A percentile compares a stretch with the other conserved stretches of the same genome.
Conservation (phyloP, 352 stramenopile species). For the Pythium rishiriense region DNA sequence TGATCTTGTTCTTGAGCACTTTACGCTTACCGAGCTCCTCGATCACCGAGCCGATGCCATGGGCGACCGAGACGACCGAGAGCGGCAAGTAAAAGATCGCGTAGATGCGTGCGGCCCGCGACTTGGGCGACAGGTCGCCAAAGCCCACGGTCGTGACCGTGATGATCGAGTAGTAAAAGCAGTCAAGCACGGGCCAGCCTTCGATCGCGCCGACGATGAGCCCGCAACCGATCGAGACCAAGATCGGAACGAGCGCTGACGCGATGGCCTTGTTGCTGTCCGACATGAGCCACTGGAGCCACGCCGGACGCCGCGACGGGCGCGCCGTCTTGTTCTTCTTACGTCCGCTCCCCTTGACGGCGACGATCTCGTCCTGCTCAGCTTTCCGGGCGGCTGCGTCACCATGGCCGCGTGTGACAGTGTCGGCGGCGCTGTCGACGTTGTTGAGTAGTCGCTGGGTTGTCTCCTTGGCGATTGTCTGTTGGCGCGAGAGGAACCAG, state of each 20-base stretch:
- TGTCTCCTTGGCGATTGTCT: conserved; percentile 57
- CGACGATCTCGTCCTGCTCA: conserved; percentile 15
- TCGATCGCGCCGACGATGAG: conserved; percentile 60
- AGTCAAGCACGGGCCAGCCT: conserved; percentile 75
- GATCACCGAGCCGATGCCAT: conserved; percentile 65
- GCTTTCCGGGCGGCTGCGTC: conserved; percentile 15
- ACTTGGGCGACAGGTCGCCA: conserved; percentile 75
- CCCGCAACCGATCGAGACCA: conserved; percentile 49
- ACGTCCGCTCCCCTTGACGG: background rate
- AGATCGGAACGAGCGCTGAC: conserved; percentile 42
- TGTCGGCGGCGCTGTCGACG: conserved; percentile 46
- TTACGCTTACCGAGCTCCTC: conserved; percentile 58
- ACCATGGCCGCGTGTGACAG: background rate
- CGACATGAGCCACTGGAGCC: conserved; percentile 44
- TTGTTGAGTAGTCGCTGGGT: conserved; percentile 48
- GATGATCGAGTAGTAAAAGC: conserved; percentile 91
- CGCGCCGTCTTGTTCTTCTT: conserved; percentile 2
- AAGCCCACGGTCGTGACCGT: conserved; percentile 91
- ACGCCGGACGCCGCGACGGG: conserved; percentile 23
- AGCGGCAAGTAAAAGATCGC: conserved; percentile 84
- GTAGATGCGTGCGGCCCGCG: conserved; percentile 59
- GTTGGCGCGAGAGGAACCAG: conserved; percentile 56
- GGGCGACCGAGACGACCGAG: conserved; percentile 64
- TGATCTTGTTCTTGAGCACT: conserved; percentile 71
- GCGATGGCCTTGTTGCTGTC: conserved; percentile 57